Evolutionary conservation across 2,329 filamentous ascomycete genomes (phyloP), one percentile per base, ranked within the genome.

Genomic region (Trematosphaeria pertusa): DNA sequence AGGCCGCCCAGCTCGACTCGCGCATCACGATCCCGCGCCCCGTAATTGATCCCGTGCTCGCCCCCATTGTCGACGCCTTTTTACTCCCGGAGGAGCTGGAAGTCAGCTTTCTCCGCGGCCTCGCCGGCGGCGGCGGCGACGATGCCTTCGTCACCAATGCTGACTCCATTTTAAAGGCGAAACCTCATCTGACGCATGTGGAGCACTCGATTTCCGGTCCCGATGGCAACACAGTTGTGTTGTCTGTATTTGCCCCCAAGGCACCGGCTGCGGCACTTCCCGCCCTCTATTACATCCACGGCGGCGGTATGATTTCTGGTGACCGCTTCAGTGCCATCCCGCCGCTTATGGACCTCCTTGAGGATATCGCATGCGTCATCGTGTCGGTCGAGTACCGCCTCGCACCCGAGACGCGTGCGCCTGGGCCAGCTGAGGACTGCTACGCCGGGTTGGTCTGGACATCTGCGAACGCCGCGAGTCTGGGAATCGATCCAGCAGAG

Each of bases 211-310:
- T 50, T 34, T 11, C 41, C n/a, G 39, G 37, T 12, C 46, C 37
- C n/a, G 21, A 30, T 19, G 44, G 49, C 45, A 86, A 84, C 70
- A 88, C 87, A 68, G 85, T 86, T 35, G 77, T 88, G n/a, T 22
- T 54, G 12, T 53, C 52, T 3, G 18, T 53, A 15, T 83, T 2
- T 85, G 87, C 52, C 83, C 87, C 67, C 87, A 87, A 61, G 84
- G 28, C 30, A 9, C 6, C 28, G 11, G 15, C 26, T 6, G 9
- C 33, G 48, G 83, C 87, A 70, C 89, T 89, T 61, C 81, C 81
- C 0, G 76, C 84, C 0, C 83, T 91, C 0, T 73, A 91, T 0
- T 89, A 90, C 60, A 85, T 89, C 58, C 88, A 88, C 1, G 79
- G 52, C 5, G 56, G 52, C 17, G 48, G 56, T 5, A 45, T 59